Percentiles rank a stretch among this genome's conserved stretches.
Evolutionary conservation across 2,329 filamentous ascomycete genomes (phyloP).

Genomic region (Bipolaris victoriae): DNA sequence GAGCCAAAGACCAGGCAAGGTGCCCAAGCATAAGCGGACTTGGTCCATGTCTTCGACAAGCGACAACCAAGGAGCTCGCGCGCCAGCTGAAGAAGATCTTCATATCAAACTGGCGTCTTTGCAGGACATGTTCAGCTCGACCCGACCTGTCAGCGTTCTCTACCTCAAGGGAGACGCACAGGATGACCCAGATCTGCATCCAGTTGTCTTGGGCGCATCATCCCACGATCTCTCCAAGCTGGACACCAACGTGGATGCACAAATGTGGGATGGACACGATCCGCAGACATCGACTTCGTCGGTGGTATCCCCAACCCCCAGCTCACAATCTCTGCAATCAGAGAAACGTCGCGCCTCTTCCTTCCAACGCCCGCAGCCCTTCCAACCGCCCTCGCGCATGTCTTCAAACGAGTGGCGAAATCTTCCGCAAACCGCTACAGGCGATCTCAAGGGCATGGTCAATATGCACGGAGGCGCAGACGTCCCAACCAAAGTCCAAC

Average conservation of each 20-base stretch:
- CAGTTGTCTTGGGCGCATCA: conserved; percentile 75
- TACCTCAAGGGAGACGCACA: conserved; percentile 77
- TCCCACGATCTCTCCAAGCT: conserved; percentile 64
- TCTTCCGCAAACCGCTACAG: conserved; percentile 60
- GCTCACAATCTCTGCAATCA: conserved; percentile 53
- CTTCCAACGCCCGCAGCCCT: conserved; percentile 54
- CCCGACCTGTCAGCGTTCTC: conserved; percentile 76
- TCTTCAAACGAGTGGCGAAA: conserved; percentile 64
- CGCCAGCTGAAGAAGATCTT: conserved; percentile 69
- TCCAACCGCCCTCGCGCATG: conserved; percentile 52
- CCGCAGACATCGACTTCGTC: conserved; percentile 63
- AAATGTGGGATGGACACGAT: conserved; percentile 57
- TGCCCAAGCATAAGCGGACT: conserved; percentile 87
- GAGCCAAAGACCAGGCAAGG: conserved; percentile 74
- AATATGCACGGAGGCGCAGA: conserved; percentile 53
- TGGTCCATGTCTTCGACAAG: conserved; percentile 87
- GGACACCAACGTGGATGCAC: conserved; percentile 52
- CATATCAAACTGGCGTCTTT: conserved; percentile 78
- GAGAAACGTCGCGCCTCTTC: conserved; percentile 50
- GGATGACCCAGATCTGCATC: conserved; percentile 80
- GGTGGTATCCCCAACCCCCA: conserved; percentile 58
- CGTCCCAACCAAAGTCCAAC: conserved; percentile 62
- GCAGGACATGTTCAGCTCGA: conserved; percentile 89
- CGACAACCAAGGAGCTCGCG: conserved; percentile 51
- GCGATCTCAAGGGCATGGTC: conserved; percentile 57